Evolutionary conservation across 768 basidiomycete species (phyloP), one percentile per base, ranked within the genome.

Genomic region (Lentinula aciculospora): DNA sequence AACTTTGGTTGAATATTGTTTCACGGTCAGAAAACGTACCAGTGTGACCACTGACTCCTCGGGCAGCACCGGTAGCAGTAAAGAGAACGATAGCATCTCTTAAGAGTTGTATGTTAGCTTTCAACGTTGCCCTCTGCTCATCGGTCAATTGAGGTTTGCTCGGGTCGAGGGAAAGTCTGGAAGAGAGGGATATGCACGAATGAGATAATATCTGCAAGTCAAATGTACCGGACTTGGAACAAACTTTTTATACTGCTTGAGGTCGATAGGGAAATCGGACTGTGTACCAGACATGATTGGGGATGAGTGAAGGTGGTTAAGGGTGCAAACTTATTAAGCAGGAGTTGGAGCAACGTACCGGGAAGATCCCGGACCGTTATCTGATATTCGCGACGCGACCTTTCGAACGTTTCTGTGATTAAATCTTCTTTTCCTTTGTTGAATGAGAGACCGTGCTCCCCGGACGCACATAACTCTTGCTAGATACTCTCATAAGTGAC

Each of bases 31-130:
- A 19, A 39, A 31, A 58, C 69, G 44, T 56, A 85, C 87, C 88
- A 64, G 89, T 92, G 70, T 94, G 92, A 32, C 92, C 92, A 63
- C 88, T 89, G 42, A 92, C 88, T 49, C 92, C 92, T 42, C 92
- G 79, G 3, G 92, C 92, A 50, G 89, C 84, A 54, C 89, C 92
- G 7, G 89, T 87, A 4, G 92, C 86, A 0, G 92, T 94, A 72
- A 94, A 94, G 46, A 90, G 74, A 25, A 94, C 84, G 62, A 94
- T 90, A 6, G 80, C 85, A 83, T 94, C 92, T 53, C 92, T 86
- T 60, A 92, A 76, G 28, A 94, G 77, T 67, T 87, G 83, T 64
- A 93, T 89, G 71, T 94, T 94, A 55, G 76, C 71, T 62, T 76
- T 69, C 62, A 94, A 74, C 17, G 71, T 72, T 3, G 76, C 63